Evolutionary conservation across 2,329 filamentous ascomycete genomes (phyloP), one percentile per base, ranked within the genome.

Genomic region (Fusarium aywerte): DNA sequence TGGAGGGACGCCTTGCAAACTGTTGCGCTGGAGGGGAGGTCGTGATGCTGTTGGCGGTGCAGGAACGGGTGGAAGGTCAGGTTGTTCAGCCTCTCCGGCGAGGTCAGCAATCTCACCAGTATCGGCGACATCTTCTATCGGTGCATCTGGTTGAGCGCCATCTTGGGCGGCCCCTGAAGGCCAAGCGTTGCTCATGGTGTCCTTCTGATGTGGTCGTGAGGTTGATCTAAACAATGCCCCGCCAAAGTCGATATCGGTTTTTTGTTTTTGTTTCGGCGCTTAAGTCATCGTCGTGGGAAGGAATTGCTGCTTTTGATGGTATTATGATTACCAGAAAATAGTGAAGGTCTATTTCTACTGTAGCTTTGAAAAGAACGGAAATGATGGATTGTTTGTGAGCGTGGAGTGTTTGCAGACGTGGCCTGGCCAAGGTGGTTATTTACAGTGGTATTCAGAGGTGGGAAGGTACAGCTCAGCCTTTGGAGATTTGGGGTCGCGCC

Each of bases 181-280:
- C 81, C 81, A 82, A 66, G 80, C 69, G 67, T 78, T 80, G 73
- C 81, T 83, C 82, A 84, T 84, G 67, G 65, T 80, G 75, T 65
- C 58, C 31, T 43, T 43, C 40, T 23, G 53, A 45, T 44, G 56
- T 52, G 51, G 57, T 60, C 29, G 52, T 44, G 53, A 69, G 62
- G 61, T 43, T 73, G 67, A 52, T 68, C 53, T 38, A 63, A 67
- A 63, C 44, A 67, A 54, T 68, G 66, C 70, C 70, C 70, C 70
- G 61, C 70, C 68, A 69, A 63, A 65, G 56, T 71, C 39, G 48
- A 56, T 63, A 43, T 20, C 9, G 63, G 39, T 61, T 49, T 62
- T 48, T 53, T 44, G 44, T 49, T 62, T 48, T 53, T 44, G 44
- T 40, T 62, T 61, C 23, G 50, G 38, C 35, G 25, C 48, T 65